Evolutionary conservation across 768 basidiomycete species (phyloP).

Genomic region (Mycena polygramma): DNA sequence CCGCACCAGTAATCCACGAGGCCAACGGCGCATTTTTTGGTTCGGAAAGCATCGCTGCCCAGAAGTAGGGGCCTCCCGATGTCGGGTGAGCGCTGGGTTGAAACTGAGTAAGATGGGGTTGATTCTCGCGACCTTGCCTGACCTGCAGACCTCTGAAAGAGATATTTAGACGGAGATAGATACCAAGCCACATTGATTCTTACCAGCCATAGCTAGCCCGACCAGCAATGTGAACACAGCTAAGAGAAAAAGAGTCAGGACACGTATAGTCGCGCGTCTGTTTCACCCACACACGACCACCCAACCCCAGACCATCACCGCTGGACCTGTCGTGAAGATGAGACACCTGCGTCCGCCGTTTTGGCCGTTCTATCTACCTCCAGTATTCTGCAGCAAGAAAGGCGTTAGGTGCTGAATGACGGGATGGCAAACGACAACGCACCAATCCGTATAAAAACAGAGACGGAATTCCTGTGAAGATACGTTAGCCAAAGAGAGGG

Average conservation of each 20-base stretch:
- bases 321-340: constrained; percentile 59
- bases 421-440: too few species aligned
- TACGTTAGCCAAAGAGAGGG: too few species aligned
- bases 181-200: constrained; percentile 31
- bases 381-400: too few species aligned
- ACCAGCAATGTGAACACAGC: constrained; percentile 80
- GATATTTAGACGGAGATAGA: not conserved
- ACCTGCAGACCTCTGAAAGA: constrained; percentile 64
- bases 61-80: constrained; percentile 82
- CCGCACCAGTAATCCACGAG: constrained; percentile 76
- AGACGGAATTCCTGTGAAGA: constrained; percentile 68
- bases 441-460: constrained; percentile 74
- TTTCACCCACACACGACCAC: constrained; percentile 66
- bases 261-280: too few species aligned
- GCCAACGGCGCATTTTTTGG: constrained; percentile 71
- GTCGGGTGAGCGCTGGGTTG: constrained; percentile 73
- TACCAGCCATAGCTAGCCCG: constrained; percentile 82
- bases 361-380: too few species aligned
- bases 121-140: not conserved
- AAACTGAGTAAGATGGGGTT: not conserved
- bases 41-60: constrained; percentile 82
- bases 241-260: constrained; percentile 37
- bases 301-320: constrained; percentile 85
- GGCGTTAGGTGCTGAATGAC: too few species aligned
- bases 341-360: too few species aligned